A percentile compares a stretch with the other conserved stretches of the same genome.
phyloP scores from a whole-genome alignment of 208 protist genomes.

The Acanthamoeba culbertsoni region DNA sequence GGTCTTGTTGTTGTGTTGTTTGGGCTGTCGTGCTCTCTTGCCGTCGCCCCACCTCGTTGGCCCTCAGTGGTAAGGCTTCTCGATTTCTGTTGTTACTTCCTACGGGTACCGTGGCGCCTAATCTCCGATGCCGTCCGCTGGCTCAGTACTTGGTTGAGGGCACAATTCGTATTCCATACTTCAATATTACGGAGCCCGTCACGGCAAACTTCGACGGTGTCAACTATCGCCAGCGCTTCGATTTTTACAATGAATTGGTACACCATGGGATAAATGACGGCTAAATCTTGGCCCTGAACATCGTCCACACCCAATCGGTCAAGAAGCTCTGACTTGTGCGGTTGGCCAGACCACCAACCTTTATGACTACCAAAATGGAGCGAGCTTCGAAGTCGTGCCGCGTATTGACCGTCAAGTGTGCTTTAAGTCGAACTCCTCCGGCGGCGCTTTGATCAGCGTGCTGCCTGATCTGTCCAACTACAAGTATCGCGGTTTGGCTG shows the following conservation, averaged over 20 bases:
- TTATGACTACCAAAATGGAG: neutral
- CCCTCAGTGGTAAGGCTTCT: too few species aligned
- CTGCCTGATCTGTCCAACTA: slow-evolving; percentile 46
- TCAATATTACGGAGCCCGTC: neutral
- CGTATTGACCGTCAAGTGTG: neutral
- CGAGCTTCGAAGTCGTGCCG: neutral
- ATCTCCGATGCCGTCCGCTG: too few species aligned
- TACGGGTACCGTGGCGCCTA: too few species aligned
- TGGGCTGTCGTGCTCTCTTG: too few species aligned
- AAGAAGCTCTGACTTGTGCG: neutral
- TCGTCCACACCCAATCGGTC: neutral
- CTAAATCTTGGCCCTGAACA: neutral
- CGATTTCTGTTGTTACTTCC: too few species aligned
- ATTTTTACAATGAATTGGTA: slow-evolving; percentile 33
- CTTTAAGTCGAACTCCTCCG: slow-evolving; percentile 1
- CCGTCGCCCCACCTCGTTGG: too few species aligned
- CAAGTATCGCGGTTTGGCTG: neutral
- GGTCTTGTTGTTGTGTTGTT: too few species aligned
- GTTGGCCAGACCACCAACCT: neutral
- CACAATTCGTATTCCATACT: slow-evolving; percentile 17
- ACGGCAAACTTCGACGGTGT: neutral
- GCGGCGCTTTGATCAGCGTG: neutral
- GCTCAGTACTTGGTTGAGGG: slow-evolving; percentile 18
- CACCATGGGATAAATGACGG: neutral
- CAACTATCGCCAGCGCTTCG: slow-evolving; percentile 9